phyloP scores from a whole-genome alignment of 441 rosid species.

The Populus hybrid region DNA sequence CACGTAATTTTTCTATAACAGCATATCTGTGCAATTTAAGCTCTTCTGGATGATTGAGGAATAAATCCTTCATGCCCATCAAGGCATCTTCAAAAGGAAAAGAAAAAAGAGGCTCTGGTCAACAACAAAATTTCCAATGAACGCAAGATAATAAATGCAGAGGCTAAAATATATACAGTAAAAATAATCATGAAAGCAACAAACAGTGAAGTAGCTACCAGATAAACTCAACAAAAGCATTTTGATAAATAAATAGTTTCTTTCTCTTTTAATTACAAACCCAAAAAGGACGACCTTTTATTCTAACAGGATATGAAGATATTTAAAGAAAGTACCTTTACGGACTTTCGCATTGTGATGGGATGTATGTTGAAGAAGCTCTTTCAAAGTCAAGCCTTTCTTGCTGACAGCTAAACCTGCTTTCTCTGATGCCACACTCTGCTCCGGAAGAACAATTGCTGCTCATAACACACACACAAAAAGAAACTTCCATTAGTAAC shows the following conservation, averaged over 20 bases:
- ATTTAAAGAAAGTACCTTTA: conserved; percentile 38
- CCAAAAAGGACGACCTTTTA: too few relatives aligned
- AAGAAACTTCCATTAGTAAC: neutral
- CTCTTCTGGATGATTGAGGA: conserved; percentile 62
- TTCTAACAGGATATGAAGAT: too few relatives aligned
- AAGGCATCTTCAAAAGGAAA: conserved; percentile 59
- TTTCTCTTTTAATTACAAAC: too few relatives aligned
- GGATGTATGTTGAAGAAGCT: conserved; percentile 77
- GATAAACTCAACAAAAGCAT: neutral
- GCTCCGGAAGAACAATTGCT: conserved; percentile 90
- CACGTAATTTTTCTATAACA: conserved; percentile 60
- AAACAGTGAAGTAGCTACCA: neutral
- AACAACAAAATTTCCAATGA: neutral
- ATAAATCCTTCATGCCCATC: conserved; percentile 64
- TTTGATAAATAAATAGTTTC: too few relatives aligned
- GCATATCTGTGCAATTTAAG: conserved; percentile 52
- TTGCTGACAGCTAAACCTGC: conserved; percentile 78
- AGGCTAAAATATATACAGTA: neutral
- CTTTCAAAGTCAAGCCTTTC: conserved; percentile 85
- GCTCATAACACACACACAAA: conserved; percentile 19
- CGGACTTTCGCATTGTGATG: conserved; percentile 86
- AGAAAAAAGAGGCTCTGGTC: conserved; percentile 5
- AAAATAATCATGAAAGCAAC: neutral
- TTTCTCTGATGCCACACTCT: conserved; percentile 77
- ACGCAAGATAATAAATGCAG: neutral